Evolutionary conservation across 139 green algal species (phyloP).

Genomic region (Chlorella sp.): DNA sequence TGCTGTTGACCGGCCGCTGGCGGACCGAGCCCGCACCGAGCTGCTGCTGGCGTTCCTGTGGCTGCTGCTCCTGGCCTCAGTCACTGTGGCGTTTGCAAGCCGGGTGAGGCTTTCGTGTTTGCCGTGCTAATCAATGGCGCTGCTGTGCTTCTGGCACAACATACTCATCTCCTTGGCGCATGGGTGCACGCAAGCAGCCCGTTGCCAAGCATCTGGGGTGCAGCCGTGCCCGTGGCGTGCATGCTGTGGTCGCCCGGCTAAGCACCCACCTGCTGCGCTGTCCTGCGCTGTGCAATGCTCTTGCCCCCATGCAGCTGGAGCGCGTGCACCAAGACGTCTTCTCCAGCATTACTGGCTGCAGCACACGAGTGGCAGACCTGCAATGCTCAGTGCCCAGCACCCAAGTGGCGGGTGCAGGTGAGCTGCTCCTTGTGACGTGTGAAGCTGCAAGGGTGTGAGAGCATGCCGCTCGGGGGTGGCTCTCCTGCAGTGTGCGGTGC

Average conservation of each 20-base stretch:
- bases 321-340: too few relatives aligned
- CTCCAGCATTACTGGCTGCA: background rate
- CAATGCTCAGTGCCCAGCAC: background rate
- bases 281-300: too few relatives aligned
- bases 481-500: background rate
- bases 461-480: too few relatives aligned
- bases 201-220: too few relatives aligned
- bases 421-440: too few relatives aligned
- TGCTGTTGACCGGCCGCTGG: background rate
- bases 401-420: background rate
- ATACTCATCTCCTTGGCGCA: too few relatives aligned
- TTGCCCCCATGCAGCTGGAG: background rate
- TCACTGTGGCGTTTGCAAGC: background rate
- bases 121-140: too few relatives aligned
- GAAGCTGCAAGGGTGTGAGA: too few relatives aligned
- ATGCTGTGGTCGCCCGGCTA: too few relatives aligned
- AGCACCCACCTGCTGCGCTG: background rate
- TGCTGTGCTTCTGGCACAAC: too few relatives aligned
- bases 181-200: too few relatives aligned
- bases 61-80: background rate
- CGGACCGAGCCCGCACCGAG: background rate
- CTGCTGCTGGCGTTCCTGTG: background rate
- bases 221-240: too few relatives aligned
- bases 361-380: background rate
- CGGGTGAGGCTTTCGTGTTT: background rate